phyloP scores from a whole-genome alignment of 768 basidiomycete genomes.

The Auriscalpium orientale region DNA sequence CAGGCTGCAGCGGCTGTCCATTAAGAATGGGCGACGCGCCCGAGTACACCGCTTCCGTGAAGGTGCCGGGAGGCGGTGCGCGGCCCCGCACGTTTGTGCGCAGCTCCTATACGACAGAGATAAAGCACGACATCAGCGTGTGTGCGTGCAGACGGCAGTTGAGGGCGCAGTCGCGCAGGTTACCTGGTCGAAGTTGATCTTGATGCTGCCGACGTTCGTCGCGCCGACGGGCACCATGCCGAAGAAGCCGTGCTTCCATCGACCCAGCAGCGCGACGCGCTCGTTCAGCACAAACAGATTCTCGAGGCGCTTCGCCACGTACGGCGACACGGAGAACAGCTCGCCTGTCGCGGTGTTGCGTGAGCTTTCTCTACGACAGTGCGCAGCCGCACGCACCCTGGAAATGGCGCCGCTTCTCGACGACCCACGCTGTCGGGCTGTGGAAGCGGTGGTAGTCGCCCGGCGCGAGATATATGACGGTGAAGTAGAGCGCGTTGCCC shows the following conservation, averaged over 20 bases:
- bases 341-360: slow-evolving; percentile 48
- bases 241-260: slow-evolving; percentile 96
- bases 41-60: slow-evolving; percentile 87
- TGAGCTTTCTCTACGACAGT: no score
- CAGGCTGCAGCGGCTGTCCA: slow-evolving; percentile 81
- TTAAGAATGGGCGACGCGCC: slow-evolving; percentile 74
- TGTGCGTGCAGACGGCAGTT: no score
- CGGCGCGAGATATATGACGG: slow-evolving; percentile 95
- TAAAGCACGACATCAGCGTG: neutral
- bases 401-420: slow-evolving; percentile 92
- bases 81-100: slow-evolving; percentile 82
- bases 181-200: slow-evolving; percentile 90
- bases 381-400: slow-evolving; percentile 41
- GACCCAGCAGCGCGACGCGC: slow-evolving; percentile 87
- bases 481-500: slow-evolving; percentile 83
- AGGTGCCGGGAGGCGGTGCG: slow-evolving; percentile 74
- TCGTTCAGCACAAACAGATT: slow-evolving; percentile 98
- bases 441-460: slow-evolving; percentile 99
- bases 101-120: slow-evolving; percentile 44
- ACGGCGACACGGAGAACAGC: slow-evolving; percentile 93
- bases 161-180: neutral
- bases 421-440: slow-evolving; percentile 93
- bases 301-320: slow-evolving; percentile 84
- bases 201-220: slow-evolving; percentile 95
- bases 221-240: slow-evolving; percentile 97